Evolutionary conservation across 1,139 yeast genomes (phyloP).

Genomic region (Sugiyamaella novakii): DNA sequence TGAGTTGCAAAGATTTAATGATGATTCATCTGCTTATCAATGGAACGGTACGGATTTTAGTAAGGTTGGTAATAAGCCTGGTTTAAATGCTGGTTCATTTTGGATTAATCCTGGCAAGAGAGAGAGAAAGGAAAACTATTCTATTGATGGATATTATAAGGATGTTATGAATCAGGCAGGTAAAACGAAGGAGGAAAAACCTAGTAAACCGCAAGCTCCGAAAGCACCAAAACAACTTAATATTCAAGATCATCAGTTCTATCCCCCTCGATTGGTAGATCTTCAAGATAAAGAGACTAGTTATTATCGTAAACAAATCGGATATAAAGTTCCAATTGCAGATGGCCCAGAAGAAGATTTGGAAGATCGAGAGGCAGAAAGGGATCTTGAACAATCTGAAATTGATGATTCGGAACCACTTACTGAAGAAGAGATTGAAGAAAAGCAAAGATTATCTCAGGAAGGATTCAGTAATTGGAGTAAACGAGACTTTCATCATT

Average conservation of each 20-base stretch:
- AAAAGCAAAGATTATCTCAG: slow-evolving; percentile 60
- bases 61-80: slow-evolving; percentile 43
- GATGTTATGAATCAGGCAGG: slow-evolving; percentile 54
- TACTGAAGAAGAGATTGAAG: slow-evolving; percentile 69
- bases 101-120: slow-evolving; percentile 91
- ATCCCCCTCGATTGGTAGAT: slow-evolving; percentile 62
- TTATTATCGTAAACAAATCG: slow-evolving; percentile 70
- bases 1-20: slow-evolving; percentile 85
- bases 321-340: slow-evolving; percentile 66
- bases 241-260: slow-evolving; percentile 88
- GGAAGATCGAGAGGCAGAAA: slow-evolving; percentile 56
- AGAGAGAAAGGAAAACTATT: slow-evolving; percentile 86
- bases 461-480: slow-evolving; percentile 82
- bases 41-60: slow-evolving; percentile 96
- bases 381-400: slow-evolving; percentile 65
- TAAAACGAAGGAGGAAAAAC: slow-evolving; percentile 43
- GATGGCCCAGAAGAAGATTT: slow-evolving; percentile 48
- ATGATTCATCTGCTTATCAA: slow-evolving; percentile 90
- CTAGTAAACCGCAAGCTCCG: slow-evolving; percentile 40
- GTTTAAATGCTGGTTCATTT: slow-evolving; percentile 38
- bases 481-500: slow-evolving; percentile 84
- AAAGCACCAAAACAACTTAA: slow-evolving; percentile 72
- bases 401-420: slow-evolving; percentile 72
- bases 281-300: slow-evolving; percentile 78
- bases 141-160: slow-evolving; percentile 84